Evolutionary conservation across 805 yeast genomes (phyloP), one percentile per base, ranked within the genome.

Genomic region (Pichia membranifaciens): DNA sequence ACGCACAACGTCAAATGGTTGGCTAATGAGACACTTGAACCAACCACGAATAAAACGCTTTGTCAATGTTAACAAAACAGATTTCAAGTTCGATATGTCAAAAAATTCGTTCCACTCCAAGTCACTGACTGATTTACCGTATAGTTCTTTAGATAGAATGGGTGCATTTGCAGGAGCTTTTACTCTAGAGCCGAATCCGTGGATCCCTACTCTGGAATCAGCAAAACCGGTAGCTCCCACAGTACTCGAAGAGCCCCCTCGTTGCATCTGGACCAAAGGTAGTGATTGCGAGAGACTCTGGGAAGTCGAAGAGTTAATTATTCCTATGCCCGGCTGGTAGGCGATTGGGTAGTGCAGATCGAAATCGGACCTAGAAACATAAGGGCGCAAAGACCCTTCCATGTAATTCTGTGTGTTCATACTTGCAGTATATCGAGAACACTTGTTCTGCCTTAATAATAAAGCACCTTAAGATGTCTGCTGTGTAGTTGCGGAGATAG

Each of bases 1-100:
- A 47, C 91, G 73, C 5, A 86, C 78, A 16, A 87, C 84, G 56
- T 91, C 97, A 64, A 90, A 82, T 2, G 99, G 98, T 65, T 93
- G 97, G 17, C 87, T 76, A 8, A 86, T 60, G 29, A 88, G 63
- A 39, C 82, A 79, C 50, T 80, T 81, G 46, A 79, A 64, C 67
- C 93, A 91, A 53, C 81, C 83, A 53, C 79, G 78, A 43, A 81
- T 57, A 51, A 87, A 79, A 39, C 84, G 79, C 60, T 75, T 71
- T 21, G 80, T 64, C 50, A 88, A 70, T 36, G 81, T 78, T 45
- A 73, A 70, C 5, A 81, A 53, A 31, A 83, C 60, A 52, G 80
- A 86, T 44, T 71, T 71, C 56, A 85, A 64, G 58, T 81, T 79
- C 53, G 69, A 69, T 52, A 72, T 55, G 56, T 83, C 87, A 50